These are phyloP conservation scores for Botrytis fabae DNA, from an alignment of 2,329 filamentous ascomycete species.

Conservation along the genomic window DNA sequence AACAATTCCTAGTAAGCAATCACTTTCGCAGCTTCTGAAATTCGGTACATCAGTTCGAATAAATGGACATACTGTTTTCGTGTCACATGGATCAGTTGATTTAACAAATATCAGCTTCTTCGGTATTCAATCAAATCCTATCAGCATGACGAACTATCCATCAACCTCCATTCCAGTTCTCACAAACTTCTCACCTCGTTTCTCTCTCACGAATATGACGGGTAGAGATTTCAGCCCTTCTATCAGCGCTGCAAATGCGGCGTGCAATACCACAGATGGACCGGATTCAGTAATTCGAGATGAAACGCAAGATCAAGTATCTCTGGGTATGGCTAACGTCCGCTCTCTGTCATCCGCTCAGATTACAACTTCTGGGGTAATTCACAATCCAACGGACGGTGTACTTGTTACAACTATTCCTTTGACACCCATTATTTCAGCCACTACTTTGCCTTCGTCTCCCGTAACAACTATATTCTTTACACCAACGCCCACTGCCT, in stretches of 20 bases:
- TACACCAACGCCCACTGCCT: background rate
- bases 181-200: constrained; percentile 20
- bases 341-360: constrained; percentile 14
- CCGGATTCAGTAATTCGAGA: constrained; percentile 19
- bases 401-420: constrained; percentile 1
- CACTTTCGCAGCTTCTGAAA: background rate
- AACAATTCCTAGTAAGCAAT: constrained; percentile 15
- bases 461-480: background rate
- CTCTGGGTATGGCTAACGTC: background rate
- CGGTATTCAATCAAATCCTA: constrained; percentile 20
- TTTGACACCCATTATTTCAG: background rate
- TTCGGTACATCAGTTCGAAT: background rate
- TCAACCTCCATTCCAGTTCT: constrained; percentile 15
- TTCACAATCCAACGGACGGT: constrained; percentile 15
- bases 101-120: constrained; percentile 22
- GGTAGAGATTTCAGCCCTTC: constrained; percentile 12
- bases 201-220: constrained; percentile 22
- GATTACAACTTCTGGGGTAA: constrained; percentile 5
- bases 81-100: background rate
- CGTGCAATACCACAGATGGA: background rate
- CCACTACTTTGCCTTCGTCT: background rate
- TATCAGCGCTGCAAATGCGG: constrained; percentile 16
- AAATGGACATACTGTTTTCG: background rate
- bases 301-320: constrained; percentile 17
- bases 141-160: constrained; percentile 3